Conservation (phyloP, 805 yeast species). For the Hanseniaspora pseudoguilliermondii region DNA sequence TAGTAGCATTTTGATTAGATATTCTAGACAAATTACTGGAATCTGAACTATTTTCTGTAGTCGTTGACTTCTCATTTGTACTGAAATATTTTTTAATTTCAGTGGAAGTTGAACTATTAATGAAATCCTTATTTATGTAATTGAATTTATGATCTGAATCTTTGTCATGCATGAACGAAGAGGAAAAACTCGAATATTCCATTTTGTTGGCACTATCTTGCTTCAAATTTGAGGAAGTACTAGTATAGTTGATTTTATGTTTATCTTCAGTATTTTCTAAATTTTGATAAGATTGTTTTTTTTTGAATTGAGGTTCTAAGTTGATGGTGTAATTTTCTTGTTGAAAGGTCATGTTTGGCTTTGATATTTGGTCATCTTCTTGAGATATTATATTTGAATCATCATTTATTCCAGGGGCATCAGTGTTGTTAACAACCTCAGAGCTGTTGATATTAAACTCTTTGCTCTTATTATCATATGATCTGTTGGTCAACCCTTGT, state of each 20-base stretch:
- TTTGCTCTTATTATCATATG: not conserved
- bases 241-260: not conserved
- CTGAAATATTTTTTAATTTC: conserved; percentile 8
- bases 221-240: not conserved
- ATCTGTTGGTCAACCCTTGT: not conserved
- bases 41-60: not conserved
- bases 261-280: conserved; percentile 13
- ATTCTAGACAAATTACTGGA: not conserved
- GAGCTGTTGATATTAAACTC: not conserved
- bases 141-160: conserved; percentile 14
- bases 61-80: not conserved
- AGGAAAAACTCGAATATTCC: conserved; percentile 9
- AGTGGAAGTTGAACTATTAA: conserved; percentile 10
- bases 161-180: conserved; percentile 10
- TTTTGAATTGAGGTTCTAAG: not conserved
- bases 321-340: not conserved
- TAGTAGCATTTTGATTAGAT: not conserved
- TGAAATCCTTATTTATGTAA: conserved; percentile 17
- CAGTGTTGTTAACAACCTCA: not conserved
- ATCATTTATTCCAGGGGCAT: not conserved
- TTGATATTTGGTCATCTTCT: not conserved
- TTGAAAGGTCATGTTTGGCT: not conserved
- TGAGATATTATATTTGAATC: not conserved
- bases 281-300: not conserved
- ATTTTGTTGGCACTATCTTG: not conserved